Conservation (phyloP, 169 alveolate genomes). For the Perkinsus chesapeaki region DNA sequence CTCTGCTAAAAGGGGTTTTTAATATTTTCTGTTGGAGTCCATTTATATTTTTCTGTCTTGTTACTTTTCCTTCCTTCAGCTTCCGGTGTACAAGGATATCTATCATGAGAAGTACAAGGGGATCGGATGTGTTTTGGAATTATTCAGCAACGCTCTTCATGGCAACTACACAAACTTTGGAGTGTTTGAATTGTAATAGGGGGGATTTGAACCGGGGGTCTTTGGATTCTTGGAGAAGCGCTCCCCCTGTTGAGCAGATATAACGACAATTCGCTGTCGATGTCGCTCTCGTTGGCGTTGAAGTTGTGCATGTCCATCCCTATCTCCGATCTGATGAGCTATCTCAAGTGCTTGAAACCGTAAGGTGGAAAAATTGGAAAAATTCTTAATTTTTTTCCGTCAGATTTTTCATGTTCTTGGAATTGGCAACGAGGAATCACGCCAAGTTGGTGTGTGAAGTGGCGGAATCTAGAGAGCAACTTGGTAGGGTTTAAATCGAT, state of each 20-base stretch:
- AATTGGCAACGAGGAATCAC: background rate
- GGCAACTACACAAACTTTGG: constrained; percentile 86
- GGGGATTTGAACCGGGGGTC: background rate
- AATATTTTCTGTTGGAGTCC: too few species aligned
- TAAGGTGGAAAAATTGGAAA: background rate
- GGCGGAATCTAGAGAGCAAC: background rate
- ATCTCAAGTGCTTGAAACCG: constrained; percentile 39
- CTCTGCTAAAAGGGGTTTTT: too few species aligned
- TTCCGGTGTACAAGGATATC: constrained; percentile 59
- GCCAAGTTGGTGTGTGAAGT: background rate
- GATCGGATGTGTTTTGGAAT: constrained; percentile 67
- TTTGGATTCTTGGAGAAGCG: background rate
- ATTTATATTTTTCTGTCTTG: too few species aligned
- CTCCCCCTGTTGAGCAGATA: background rate
- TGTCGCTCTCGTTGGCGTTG: constrained; percentile 72
- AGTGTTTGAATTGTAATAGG: constrained; percentile 72
- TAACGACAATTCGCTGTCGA: constrained; percentile 76
- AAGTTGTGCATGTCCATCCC: constrained; percentile 77
- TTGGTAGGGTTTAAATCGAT: background rate
- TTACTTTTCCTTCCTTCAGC: constrained; percentile 15
- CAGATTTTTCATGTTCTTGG: background rate
- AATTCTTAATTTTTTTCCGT: background rate
- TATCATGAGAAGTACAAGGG: constrained; percentile 83
- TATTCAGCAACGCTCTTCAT: constrained; percentile 75
- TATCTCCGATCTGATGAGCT: constrained; percentile 64